phyloP scores from a whole-genome alignment of 768 basidiomycete genomes.

The Lactarius indigo region DNA sequence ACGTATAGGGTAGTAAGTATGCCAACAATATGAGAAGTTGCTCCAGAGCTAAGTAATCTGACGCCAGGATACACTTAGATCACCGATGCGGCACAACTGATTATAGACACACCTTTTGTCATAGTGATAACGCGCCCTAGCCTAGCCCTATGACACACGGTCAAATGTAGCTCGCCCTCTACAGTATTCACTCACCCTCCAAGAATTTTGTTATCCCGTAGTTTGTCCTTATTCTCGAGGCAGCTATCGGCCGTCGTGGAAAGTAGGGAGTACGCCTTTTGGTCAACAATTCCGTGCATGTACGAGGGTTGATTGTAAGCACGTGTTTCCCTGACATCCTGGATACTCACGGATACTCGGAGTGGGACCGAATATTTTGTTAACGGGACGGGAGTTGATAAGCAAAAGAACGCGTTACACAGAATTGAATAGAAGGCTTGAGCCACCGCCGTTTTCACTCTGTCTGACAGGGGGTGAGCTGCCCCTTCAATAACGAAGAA shows the following conservation, averaged over 20 bases:
- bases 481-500: too few relatives aligned
- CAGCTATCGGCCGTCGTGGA: constrained; percentile 22
- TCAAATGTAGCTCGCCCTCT: not conserved
- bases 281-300: not conserved
- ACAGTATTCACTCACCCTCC: constrained; percentile 17
- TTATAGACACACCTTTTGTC: constrained; percentile 15
- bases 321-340: not conserved
- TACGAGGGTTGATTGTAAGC: not conserved
- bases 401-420: constrained; percentile 22
- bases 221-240: constrained; percentile 21
- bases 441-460: constrained; percentile 20
- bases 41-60: constrained; percentile 25
- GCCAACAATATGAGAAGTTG: constrained; percentile 24
- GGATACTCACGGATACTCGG: constrained; percentile 20
- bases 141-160: constrained; percentile 4
- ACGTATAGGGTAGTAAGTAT: constrained; percentile 21
- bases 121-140: constrained; percentile 14
- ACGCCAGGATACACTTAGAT: not conserved
- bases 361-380: constrained; percentile 14
- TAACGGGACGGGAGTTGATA: not conserved
- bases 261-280: constrained; percentile 20
- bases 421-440: constrained; percentile 24
- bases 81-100: not conserved
- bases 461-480: constrained; percentile 2
- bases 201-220: constrained; percentile 16